These are phyloP conservation scores for Penicillium atrosanguineum DNA, from an alignment of 495 filamentous ascomycete species.

Conservation along the genomic window DNA sequence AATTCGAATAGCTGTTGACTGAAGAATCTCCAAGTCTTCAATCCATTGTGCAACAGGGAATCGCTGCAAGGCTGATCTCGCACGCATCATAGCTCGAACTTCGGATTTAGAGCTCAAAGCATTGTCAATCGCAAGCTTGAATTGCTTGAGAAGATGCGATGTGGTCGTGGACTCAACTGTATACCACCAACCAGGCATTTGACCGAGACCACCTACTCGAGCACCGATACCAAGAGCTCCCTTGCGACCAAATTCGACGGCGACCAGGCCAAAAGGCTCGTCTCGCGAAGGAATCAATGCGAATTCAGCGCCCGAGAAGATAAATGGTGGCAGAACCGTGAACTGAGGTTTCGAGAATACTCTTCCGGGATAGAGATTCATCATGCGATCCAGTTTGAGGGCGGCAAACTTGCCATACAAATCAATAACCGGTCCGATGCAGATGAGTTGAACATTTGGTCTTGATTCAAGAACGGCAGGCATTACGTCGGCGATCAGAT, in stretches of 20 bases:
- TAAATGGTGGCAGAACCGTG: slow-evolving; percentile 68
- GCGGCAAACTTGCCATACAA: slow-evolving; percentile 77
- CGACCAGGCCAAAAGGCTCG: slow-evolving; percentile 79
- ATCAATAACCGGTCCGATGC: slow-evolving; percentile 72
- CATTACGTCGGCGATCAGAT: slow-evolving; percentile 76
- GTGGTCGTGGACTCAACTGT: slow-evolving; percentile 67
- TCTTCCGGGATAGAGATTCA: slow-evolving; percentile 72
- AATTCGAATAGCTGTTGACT: slow-evolving; percentile 54
- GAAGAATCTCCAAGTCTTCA: slow-evolving; percentile 59
- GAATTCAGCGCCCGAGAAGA: slow-evolving; percentile 78
- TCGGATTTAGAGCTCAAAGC: slow-evolving; percentile 61
- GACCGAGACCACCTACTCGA: slow-evolving; percentile 63
- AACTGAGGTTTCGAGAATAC: slow-evolving; percentile 78
- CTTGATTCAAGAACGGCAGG: slow-evolving; percentile 67
- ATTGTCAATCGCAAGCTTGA: slow-evolving; percentile 64
- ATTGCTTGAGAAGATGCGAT: slow-evolving; percentile 68
- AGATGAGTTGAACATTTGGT: slow-evolving; percentile 66
- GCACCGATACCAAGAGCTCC: slow-evolving; percentile 74
- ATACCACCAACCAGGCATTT: slow-evolving; percentile 81
- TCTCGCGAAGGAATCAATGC: slow-evolving; percentile 77
- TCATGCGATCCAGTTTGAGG: slow-evolving; percentile 67
- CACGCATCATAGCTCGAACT: slow-evolving; percentile 66
- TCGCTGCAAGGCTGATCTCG: slow-evolving; percentile 70
- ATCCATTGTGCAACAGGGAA: slow-evolving; percentile 73
- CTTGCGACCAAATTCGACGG: slow-evolving; percentile 77